A percentile compares a stretch with the other conserved stretches of the same genome.
Evolutionary conservation across 202 grass and related monocot genomes (phyloP).

Genomic region (Dendrocalamus latiflorus): DNA sequence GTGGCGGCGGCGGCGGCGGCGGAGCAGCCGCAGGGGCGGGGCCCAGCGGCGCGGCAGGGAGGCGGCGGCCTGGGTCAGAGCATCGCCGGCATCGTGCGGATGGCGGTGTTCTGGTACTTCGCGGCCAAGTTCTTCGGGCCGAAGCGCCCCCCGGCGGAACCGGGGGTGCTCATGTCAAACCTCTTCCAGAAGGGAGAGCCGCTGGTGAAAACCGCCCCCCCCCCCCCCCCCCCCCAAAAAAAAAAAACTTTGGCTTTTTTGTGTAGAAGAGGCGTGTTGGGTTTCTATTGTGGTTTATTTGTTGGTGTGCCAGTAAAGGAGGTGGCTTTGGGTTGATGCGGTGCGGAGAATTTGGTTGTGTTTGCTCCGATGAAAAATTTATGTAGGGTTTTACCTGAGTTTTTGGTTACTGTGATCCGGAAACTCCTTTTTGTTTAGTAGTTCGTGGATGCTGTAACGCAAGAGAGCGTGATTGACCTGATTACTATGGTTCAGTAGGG

Average conservation of each 20-base stretch:
- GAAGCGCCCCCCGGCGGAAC: conserved; percentile 64
- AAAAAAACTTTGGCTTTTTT: background rate
- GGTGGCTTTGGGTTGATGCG: background rate
- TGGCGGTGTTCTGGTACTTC: conserved; percentile 96
- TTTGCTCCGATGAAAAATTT: background rate
- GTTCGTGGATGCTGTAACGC: background rate
- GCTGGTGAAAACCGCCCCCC: conserved; percentile 47
- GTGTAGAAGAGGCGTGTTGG: background rate
- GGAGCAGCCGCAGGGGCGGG: conserved; percentile 38
- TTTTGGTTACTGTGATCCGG: conserved; percentile 6
- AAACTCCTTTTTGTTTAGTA: background rate
- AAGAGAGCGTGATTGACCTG: background rate
- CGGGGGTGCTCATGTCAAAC: conserved; percentile 71
- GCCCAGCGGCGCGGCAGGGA: conserved; percentile 23
- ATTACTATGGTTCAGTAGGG: background rate
- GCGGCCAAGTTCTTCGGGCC: conserved; percentile 85
- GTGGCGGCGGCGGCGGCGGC: conserved; percentile 16
- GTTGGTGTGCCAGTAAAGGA: background rate
- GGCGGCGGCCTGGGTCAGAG: conserved; percentile 60
- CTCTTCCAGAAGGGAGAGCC: conserved; percentile 88
- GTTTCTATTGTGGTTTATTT: background rate
- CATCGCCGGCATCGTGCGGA: conserved; percentile 65
- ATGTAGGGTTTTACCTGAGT: background rate
- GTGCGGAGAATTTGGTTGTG: background rate
- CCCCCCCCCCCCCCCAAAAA: too few relatives aligned